Evolutionary conservation across 345 rosid genomes (phyloP).

Genomic region (Acer saccharum): DNA sequence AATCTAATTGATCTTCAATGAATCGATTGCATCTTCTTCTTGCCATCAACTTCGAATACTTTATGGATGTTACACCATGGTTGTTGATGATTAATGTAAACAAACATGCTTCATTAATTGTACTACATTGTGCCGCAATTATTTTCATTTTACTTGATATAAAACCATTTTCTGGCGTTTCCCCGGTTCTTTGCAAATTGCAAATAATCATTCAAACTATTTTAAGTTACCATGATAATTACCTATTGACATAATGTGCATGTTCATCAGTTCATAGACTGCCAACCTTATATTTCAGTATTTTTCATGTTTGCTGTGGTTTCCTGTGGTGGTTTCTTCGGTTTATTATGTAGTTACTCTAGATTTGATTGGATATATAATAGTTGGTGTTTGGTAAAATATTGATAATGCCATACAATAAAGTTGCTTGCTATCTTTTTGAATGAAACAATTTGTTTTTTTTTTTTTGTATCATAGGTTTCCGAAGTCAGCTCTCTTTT

Average conservation of each 20-base stretch:
- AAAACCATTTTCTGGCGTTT: background rate
- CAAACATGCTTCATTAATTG: background rate
- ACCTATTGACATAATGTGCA: background rate
- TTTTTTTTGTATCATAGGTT: slow-evolving; percentile 52
- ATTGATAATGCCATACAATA: background rate
- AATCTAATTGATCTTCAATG: background rate
- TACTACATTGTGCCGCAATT: background rate
- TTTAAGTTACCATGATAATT: background rate
- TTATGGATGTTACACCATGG: background rate
- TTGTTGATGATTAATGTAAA: background rate
- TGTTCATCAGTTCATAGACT: background rate
- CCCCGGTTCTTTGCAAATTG: background rate
- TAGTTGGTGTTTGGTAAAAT: background rate
- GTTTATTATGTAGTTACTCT: background rate
- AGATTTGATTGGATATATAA: background rate
- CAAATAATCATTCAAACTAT: background rate
- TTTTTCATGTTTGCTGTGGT: background rate
- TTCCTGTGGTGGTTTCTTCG: background rate
- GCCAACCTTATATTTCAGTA: background rate
- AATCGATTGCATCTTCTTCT: background rate
- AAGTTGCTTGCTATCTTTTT: background rate
- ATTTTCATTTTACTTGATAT: background rate
- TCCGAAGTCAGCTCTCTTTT: slow-evolving; percentile 82
- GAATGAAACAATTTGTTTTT: slow-evolving; percentile 8
- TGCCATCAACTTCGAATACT: background rate